Base-by-base conservation (phyloP, 1,284 basidiomycete species). In the Termitomyces sp. region DNA sequence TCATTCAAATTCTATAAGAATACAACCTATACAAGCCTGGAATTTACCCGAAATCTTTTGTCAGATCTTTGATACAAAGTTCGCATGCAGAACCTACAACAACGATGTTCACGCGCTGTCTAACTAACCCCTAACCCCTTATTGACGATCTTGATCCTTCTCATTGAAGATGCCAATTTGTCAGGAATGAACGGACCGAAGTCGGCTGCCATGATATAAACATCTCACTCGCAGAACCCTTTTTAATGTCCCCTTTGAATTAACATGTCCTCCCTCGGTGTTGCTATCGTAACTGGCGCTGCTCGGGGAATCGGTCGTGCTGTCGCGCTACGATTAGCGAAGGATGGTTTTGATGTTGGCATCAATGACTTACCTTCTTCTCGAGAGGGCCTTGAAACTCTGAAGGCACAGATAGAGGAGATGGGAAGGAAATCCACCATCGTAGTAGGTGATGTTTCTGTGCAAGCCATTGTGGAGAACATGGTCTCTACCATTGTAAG, bases 401-500 rank as follows among this genome's bases (percentile, higher is more conserved):
- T 57, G 4, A 48, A 37, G 24, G 35, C 33, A 3, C 53, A 57
- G 31, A 58, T 60, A 14, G 14, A n/a, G 3, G 44, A 21, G 14
- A 52, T 52, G 26, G 59, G 57, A 9, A 35, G 57, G 28, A 55
- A 45, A 24, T 41, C 49, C 3, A 39, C 37, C 14, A 49, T 57
- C 5, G 19, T 41, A 6, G 41, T 46, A 2, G 57, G 55, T 7
- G 53, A 60, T 46, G 57, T 60, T 8, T 58, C 57, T 6, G 37
- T 42, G 38, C 28, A 52, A 11, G 31, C 8, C 3, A 19, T 57
- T 11, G 57, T 60, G 5, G 44, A 55, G 18, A 28, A 43, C 5
- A 58, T 60, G 51, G 30, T 60, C 13, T 34, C 46, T 9, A 49
- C 46, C 24, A 54, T 59, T 5, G 64, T 62, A 2, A 53, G 60